Conservation (phyloP, 805 yeast genomes). For the Grigorovia jiainica region DNA sequence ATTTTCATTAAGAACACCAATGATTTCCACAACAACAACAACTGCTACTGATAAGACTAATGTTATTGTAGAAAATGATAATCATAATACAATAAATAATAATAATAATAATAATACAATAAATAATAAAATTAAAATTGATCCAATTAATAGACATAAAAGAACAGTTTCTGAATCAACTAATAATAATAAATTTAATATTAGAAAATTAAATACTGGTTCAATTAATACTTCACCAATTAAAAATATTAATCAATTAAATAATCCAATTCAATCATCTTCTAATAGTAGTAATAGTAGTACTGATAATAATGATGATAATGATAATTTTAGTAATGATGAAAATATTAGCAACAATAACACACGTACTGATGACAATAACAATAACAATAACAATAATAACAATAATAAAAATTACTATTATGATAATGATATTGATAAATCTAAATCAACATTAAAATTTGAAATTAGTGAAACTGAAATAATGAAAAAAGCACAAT, state of each 20-base stretch:
- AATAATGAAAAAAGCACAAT: constrained; percentile 36
- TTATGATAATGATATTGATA: neutral
- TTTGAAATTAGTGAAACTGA: constrained; percentile 34
- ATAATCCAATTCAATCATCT: neutral
- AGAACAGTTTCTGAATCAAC: constrained; percentile 2
- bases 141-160: neutral
- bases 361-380: neutral
- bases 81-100: neutral
- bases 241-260: neutral
- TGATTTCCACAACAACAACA: constrained; percentile 7
- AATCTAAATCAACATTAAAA: neutral
- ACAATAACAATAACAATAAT: neutral
- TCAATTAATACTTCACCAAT: neutral
- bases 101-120: neutral
- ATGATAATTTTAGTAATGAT: neutral
- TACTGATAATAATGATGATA: neutral
- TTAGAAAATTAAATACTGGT: neutral
- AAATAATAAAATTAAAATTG: neutral
- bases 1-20: constrained; percentile 7
- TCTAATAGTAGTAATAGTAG: neutral
- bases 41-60: neutral
- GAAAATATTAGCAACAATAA: neutral
- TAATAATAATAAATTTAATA: neutral
- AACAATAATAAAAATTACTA: neutral
- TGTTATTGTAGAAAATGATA: neutral